Percentiles rank a stretch among this genome's conserved stretches.
phyloP scores from a whole-genome alignment of 305 asterid species.

The Solanum hybrid region DNA sequence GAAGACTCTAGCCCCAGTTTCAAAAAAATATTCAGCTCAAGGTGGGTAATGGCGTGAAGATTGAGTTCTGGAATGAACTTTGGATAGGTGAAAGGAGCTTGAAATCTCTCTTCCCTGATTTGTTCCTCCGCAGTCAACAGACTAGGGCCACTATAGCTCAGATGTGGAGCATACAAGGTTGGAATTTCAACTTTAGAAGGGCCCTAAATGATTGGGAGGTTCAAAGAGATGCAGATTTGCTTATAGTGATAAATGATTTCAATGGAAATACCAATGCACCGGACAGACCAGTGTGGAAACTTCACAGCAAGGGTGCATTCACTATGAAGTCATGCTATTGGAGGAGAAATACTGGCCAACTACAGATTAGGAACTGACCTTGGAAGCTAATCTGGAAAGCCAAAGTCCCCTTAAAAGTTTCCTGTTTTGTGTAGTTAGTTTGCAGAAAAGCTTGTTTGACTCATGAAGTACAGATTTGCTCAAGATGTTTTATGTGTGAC shows the following conservation, averaged over 20 bases:
- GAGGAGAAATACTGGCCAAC: neutral
- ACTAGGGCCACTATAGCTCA: neutral
- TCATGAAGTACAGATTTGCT: neutral
- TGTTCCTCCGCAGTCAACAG: neutral
- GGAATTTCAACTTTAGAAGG: neutral
- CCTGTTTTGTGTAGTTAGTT: neutral
- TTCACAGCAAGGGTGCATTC: neutral
- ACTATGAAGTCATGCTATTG: neutral
- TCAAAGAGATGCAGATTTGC: neutral
- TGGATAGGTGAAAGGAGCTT: neutral
- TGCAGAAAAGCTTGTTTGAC: neutral
- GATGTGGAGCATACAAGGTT: neutral
- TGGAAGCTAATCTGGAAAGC: neutral
- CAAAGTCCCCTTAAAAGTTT: neutral
- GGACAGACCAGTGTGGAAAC: neutral
- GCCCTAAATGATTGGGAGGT: neutral
- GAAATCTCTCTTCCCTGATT: neutral
- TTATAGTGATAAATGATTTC: neutral
- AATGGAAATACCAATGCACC: neutral
- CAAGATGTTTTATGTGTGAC: neutral
- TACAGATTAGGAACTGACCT: neutral
- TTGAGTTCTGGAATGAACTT: neutral
- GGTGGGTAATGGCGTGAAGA: neutral
- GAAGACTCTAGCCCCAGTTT: neutral
- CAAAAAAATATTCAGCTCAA: neutral